Conservation (phyloP, 163 green algal genomes). For the Scenedesmus sp. region DNA sequence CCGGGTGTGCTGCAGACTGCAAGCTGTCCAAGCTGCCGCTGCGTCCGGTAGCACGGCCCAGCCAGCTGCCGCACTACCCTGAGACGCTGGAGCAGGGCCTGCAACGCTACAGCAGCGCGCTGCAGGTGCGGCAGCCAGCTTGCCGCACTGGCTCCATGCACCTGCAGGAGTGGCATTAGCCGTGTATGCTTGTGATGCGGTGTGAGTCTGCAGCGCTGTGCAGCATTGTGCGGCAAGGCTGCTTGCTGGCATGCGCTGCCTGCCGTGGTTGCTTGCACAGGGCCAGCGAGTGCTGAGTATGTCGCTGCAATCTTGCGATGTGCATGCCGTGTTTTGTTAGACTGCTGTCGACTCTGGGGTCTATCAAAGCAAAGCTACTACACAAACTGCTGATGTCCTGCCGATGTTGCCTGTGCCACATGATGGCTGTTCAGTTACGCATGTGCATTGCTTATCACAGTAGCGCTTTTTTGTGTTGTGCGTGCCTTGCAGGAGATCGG, state of each 20-base stretch:
- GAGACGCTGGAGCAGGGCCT: slow-evolving; percentile 39
- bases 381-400: no score
- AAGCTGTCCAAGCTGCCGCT: slow-evolving; percentile 20
- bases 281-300: no score
- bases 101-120: neutral
- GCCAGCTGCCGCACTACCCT: neutral
- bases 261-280: neutral
- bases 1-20: slow-evolving; percentile 41
- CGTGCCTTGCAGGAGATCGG: slow-evolving; percentile 28
- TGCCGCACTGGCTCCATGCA: no score
- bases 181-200: neutral
- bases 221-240: neutral
- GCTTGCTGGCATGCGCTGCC: neutral
- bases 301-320: no score
- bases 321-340: no score
- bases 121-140: slow-evolving; percentile 10
- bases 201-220: no score
- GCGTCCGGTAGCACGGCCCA: neutral
- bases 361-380: no score
- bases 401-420: no score
- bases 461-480: neutral
- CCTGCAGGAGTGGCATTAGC: neutral
- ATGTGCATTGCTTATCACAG: no score
- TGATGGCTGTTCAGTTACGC: no score
- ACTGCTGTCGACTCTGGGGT: no score